Evolutionary conservation across 345 rosid genomes (phyloP).

Genomic region (Corymbia maculata): DNA sequence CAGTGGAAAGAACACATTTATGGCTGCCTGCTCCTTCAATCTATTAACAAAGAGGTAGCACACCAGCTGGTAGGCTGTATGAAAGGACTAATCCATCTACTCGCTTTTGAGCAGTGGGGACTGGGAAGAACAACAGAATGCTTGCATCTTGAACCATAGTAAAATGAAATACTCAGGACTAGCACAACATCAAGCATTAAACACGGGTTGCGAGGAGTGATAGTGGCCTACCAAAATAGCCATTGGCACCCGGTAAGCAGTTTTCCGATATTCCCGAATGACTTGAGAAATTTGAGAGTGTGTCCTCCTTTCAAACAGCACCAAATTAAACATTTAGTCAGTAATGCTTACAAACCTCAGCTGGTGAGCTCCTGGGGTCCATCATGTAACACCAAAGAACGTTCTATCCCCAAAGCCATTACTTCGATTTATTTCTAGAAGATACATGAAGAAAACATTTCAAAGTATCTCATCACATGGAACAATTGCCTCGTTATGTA

Average conservation of each 20-base stretch:
- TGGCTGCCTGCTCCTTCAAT: not conserved
- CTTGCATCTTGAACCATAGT: not conserved
- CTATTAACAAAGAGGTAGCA: not conserved
- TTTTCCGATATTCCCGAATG: conserved; percentile 73
- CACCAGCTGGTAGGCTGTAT: not conserved
- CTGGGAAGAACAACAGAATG: not conserved
- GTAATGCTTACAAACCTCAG: not conserved
- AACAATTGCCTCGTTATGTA: not conserved
- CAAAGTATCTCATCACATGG: not conserved
- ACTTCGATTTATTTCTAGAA: not conserved
- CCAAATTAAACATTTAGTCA: not conserved
- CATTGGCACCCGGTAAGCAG: conserved; percentile 92
- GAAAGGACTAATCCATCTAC: not conserved
- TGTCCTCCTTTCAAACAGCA: conserved; percentile 56
- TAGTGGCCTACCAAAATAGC: conserved; percentile 66
- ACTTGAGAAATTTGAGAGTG: conserved; percentile 94
- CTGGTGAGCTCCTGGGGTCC: not conserved
- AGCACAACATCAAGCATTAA: not conserved
- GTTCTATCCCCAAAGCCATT: not conserved
- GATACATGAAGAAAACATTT: not conserved
- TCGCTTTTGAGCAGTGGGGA: not conserved
- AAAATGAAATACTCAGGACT: not conserved
- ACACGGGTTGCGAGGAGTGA: not conserved
- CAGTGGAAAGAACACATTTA: not conserved
- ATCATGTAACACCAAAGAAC: not conserved